A percentile compares a stretch with the other conserved stretches of the same genome.
Conservation (phyloP, 2,329 filamentous ascomycete species). For the Hypoxylon sp. region DNA sequence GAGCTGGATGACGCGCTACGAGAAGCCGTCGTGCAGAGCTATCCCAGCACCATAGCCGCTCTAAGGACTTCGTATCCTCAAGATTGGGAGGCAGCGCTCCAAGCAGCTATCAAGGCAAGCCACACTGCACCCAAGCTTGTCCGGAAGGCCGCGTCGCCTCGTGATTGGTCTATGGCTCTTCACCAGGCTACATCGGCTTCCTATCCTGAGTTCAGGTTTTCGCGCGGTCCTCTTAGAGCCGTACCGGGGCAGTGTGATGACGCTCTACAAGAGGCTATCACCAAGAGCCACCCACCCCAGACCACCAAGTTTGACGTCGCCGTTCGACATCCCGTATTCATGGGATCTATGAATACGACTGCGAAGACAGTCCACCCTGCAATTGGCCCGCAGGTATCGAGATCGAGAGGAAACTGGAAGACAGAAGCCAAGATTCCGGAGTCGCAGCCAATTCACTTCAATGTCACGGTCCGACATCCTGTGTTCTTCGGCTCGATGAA, state of each 20-base stretch:
- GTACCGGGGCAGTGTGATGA: slow-evolving; percentile 42
- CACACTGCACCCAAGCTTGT: slow-evolving; percentile 33
- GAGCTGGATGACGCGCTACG: slow-evolving; percentile 54
- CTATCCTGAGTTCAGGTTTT: slow-evolving; percentile 43
- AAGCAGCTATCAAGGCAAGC: slow-evolving; percentile 42
- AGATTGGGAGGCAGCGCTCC: slow-evolving; percentile 44
- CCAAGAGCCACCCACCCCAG: slow-evolving; percentile 26
- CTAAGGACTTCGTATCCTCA: slow-evolving; percentile 41
- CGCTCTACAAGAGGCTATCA: slow-evolving; percentile 44
- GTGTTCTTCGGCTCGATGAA: slow-evolving; percentile 48
- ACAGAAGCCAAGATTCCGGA: slow-evolving; percentile 20
- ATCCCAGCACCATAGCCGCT: slow-evolving; percentile 37
- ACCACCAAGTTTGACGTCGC: slow-evolving; percentile 45
- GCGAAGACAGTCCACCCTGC: slow-evolving; percentile 50
- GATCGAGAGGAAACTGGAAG: slow-evolving; percentile 13
- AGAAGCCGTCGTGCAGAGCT: slow-evolving; percentile 50
- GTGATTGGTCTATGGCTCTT: slow-evolving; percentile 55
- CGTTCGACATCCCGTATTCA: slow-evolving; percentile 52
- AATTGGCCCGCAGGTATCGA: slow-evolving; percentile 41
- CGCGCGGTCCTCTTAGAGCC: slow-evolving; percentile 34
- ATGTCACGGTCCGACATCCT: slow-evolving; percentile 50
- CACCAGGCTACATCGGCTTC: slow-evolving; percentile 52
- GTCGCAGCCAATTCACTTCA: slow-evolving; percentile 33
- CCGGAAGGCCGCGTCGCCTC: slow-evolving; percentile 41
- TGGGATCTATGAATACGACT: slow-evolving; percentile 41